Evolutionary conservation across 805 yeast species (phyloP), one percentile per base, ranked within the genome.

Genomic region (Tetrapisispora fleetii): DNA sequence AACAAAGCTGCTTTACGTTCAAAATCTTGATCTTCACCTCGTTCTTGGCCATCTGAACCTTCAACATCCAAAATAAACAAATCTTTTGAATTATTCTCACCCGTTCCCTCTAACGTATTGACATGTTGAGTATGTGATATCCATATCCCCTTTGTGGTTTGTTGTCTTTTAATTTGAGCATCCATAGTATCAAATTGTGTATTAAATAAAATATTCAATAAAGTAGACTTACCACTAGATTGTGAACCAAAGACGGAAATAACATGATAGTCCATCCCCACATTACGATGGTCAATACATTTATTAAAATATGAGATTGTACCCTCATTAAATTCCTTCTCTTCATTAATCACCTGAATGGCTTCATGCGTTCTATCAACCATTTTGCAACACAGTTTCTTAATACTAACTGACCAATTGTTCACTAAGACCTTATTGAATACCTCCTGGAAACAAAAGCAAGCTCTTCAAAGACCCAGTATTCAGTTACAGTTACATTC

Each of bases 11-110:
- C 90, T 58, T 93, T 93, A 50, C 99, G 78, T 67, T 93, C 99
- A 65, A 93, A 93, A 67, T 93, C 99, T 67, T 93, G 97, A 67
- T 93, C 98, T 59, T 93, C 99, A 24, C 98, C 98, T 48, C 97
- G 78, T 68, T 93, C 99, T 51, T 96, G 77, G 44, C 99, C 98
- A 69, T 93, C 99, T 0, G 97, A 90, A 44, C 99, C 99, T 68
- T 93, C 99, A n/a, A 93, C 98, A 63, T 93, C 99, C 76, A 93
- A 77, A 2, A 93, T 95, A 52, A 87, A 75, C 11, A 88, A 72
- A 53, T 79, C 73, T 14, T 56, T 40, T n/a, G 45, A 45, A 17
- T 42, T 33, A 3, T 44, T 37, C 1, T 21, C 43, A 6, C 55
- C 52, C 22, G 51, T 37, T 39, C 42, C 56, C 21, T 53, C 50